These are phyloP conservation scores for Globisporangium cylindrosporum DNA, from an alignment of 352 stramenopile species.

Conservation along the genomic window DNA sequence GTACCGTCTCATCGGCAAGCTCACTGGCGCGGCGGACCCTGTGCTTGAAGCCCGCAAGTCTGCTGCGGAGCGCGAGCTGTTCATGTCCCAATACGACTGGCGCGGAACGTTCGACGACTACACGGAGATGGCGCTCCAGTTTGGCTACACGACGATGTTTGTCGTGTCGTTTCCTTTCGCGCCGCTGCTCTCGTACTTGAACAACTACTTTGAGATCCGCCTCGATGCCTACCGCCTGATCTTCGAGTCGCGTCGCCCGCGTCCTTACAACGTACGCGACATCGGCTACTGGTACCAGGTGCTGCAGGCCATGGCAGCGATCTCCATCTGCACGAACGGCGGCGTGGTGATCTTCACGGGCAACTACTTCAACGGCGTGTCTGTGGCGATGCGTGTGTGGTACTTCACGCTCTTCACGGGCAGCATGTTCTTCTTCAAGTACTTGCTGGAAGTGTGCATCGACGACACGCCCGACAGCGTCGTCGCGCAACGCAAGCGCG, in stretches of 20 bases:
- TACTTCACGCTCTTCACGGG: slow-evolving; percentile 80
- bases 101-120: slow-evolving; percentile 91
- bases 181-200: slow-evolving; percentile 88
- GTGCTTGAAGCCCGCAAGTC: slow-evolving; percentile 28
- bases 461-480: slow-evolving; percentile 74
- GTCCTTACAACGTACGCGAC: slow-evolving; percentile 74
- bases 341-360: slow-evolving; percentile 92
- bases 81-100: slow-evolving; percentile 83
- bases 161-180: slow-evolving; percentile 92
- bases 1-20: slow-evolving; percentile 55
- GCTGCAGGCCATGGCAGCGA: slow-evolving; percentile 86
- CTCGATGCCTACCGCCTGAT: slow-evolving; percentile 87
- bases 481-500: slow-evolving; percentile 64
- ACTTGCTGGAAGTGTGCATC: slow-evolving; percentile 69
- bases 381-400: slow-evolving; percentile 60
- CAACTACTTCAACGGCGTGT: slow-evolving; percentile 66
- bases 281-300: slow-evolving; percentile 93
- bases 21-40: slow-evolving; percentile 34
- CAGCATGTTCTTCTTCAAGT: slow-evolving; percentile 85
- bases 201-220: slow-evolving; percentile 93
- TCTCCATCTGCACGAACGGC: slow-evolving; percentile 92
- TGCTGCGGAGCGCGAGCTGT: slow-evolving; percentile 65
- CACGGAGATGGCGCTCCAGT: slow-evolving; percentile 90
- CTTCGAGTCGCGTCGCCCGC: slow-evolving; percentile 74
- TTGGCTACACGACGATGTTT: slow-evolving; percentile 89